Evolutionary conservation across 2,329 filamentous ascomycete species (phyloP).

Genomic region (Neonectria magnoliae): DNA sequence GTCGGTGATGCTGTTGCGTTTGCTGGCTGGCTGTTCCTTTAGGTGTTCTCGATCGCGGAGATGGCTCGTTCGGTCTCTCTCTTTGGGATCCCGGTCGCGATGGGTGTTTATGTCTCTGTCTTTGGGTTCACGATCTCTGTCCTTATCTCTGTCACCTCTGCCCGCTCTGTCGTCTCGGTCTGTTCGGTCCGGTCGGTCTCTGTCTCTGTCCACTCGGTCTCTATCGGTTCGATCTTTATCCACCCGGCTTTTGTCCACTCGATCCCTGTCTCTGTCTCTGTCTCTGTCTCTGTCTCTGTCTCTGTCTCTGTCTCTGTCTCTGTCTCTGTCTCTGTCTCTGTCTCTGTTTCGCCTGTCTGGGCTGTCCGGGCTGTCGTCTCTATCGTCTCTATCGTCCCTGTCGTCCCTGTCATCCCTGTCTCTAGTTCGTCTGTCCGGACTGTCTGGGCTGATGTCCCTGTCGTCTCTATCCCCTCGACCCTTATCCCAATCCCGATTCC

Average conservation of each 20-base stretch:
- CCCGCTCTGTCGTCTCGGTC: not conserved
- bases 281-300: conserved; percentile 1
- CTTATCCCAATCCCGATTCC: conserved; percentile 4
- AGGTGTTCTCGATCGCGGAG: conserved; percentile 21
- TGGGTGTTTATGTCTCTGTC: conserved; percentile 24
- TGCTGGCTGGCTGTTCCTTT: conserved; percentile 43
- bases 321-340: not conserved
- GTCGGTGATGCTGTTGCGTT: conserved; percentile 54
- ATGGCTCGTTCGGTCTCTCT: conserved; percentile 11
- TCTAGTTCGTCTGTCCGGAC: not conserved
- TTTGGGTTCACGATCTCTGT: conserved; percentile 23
- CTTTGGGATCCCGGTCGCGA: conserved; percentile 39
- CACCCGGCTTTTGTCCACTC: not conserved
- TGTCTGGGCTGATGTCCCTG: conserved; percentile 15
- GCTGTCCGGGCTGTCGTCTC: conserved; percentile 16
- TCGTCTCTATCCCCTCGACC: conserved; percentile 14
- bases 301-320: not conserved
- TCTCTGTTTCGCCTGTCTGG: conserved; percentile 1
- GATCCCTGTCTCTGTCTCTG: not conserved
- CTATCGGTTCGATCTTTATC: conserved; percentile 1
- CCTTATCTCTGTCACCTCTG: conserved; percentile 11
- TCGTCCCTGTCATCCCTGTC: not conserved
- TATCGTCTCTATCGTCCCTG: conserved; percentile 10
- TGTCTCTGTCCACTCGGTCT: conserved; percentile 2
- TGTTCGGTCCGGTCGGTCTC: not conserved